Conservation (phyloP, 2,329 filamentous ascomycete species). For the Truncatella angustata region DNA sequence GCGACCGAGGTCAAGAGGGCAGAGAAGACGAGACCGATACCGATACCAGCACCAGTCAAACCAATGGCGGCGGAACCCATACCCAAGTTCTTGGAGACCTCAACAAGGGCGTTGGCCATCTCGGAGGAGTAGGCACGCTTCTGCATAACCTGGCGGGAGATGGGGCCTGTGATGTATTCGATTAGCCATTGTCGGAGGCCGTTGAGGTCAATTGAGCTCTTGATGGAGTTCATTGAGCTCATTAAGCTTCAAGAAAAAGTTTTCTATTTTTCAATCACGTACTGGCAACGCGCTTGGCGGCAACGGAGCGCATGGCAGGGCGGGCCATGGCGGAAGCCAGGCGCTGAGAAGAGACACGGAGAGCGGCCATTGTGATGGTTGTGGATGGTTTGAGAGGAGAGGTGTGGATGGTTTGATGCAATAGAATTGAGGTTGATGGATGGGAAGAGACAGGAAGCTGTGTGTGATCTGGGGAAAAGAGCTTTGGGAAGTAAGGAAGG, state of each 20-base stretch:
- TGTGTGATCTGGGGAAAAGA: constrained; percentile 23
- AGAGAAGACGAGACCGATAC: constrained; percentile 93
- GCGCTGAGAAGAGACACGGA: constrained; percentile 75
- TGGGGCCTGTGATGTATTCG: constrained; percentile 59
- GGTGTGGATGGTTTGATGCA: constrained; percentile 33
- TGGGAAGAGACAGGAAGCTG: constrained; percentile 20
- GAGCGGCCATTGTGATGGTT: constrained; percentile 74
- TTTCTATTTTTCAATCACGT: too few species aligned
- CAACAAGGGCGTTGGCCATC: constrained; percentile 84
- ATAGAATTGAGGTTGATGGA: constrained; percentile 19
- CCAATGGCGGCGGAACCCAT: constrained; percentile 88
- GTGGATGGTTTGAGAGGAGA: constrained; percentile 39
- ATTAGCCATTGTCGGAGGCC: constrained; percentile 11
- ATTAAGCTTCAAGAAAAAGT: constrained; percentile 17
- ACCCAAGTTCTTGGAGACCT: constrained; percentile 88
- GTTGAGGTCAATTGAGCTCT: background rate
- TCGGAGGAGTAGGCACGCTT: constrained; percentile 81
- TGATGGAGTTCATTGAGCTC: constrained; percentile 1
- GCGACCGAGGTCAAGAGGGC: constrained; percentile 85
- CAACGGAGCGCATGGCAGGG: constrained; percentile 65
- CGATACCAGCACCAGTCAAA: constrained; percentile 90
- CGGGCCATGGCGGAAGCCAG: constrained; percentile 77
- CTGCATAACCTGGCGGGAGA: constrained; percentile 64
- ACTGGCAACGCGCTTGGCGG: constrained; percentile 74
- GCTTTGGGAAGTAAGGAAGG: constrained; percentile 28